phyloP scores from a whole-genome alignment of 257 asterid species.

The Primulina tabacum region DNA sequence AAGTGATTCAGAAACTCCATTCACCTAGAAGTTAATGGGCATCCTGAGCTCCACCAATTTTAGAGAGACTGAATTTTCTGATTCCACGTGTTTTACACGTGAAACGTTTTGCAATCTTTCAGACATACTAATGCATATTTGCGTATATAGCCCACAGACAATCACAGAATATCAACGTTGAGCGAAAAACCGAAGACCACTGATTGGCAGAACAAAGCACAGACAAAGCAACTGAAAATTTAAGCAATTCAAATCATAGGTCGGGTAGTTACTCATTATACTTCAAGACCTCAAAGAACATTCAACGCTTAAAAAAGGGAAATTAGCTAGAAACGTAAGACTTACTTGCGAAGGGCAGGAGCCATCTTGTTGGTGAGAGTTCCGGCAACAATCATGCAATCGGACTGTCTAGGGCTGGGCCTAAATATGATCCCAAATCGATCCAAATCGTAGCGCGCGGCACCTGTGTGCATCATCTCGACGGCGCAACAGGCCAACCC shows the following conservation, averaged over 20 bases:
- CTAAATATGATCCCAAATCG: constrained; percentile 93
- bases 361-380: constrained; percentile 97
- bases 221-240: not conserved
- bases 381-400: constrained; percentile 91
- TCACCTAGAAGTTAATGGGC: not conserved
- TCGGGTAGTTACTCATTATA: not conserved
- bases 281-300: not conserved
- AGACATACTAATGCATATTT: not conserved
- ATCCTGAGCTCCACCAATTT: not conserved
- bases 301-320: not conserved
- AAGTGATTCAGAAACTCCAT: not conserved
- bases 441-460: constrained; percentile 93
- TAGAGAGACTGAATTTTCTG: not conserved
- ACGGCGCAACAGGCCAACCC: constrained; percentile 98
- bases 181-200: constrained; percentile 5
- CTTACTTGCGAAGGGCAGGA: constrained; percentile 94
- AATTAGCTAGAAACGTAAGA: not conserved
- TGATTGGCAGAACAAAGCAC: constrained; percentile 2
- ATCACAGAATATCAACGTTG: not conserved
- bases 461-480: constrained; percentile 99
- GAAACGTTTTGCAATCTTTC: not conserved
- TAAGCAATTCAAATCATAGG: constrained; percentile 12
- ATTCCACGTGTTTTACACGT: not conserved
- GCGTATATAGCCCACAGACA: not conserved
- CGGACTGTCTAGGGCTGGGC: constrained; percentile 97